Conservation (phyloP, 306 rosid species). For the Cicer arietinum region DNA sequence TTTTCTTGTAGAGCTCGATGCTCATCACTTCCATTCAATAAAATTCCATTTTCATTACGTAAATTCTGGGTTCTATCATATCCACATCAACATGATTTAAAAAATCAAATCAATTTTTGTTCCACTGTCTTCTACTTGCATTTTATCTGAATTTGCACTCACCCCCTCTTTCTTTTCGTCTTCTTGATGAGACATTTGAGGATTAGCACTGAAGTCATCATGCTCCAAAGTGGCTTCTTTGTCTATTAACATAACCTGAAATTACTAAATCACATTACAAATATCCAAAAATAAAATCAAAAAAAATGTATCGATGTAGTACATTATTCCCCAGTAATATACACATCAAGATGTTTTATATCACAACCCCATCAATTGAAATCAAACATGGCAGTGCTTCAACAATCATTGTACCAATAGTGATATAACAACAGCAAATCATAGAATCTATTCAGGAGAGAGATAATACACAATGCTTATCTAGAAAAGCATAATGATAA, state of each 20-base stretch:
- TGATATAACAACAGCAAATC: background rate
- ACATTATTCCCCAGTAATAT: slow-evolving; percentile 26
- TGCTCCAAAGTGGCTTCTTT: slow-evolving; percentile 63
- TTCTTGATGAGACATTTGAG: slow-evolving; percentile 52
- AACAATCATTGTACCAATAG: slow-evolving; percentile 19
- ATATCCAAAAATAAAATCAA: slow-evolving; percentile 25
- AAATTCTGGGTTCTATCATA: background rate
- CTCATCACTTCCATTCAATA: too few relatives aligned
- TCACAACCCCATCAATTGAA: slow-evolving; percentile 2
- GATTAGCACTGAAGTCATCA: slow-evolving; percentile 55
- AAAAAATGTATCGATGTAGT: slow-evolving; percentile 19
- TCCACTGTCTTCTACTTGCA: slow-evolving; percentile 50
- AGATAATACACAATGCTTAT: slow-evolving; percentile 1
- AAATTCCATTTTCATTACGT: too few relatives aligned
- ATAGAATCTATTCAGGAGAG: slow-evolving; percentile 18
- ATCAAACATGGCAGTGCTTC: slow-evolving; percentile 7
- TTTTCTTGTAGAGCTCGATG: too few relatives aligned
- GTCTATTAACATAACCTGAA: slow-evolving; percentile 76
- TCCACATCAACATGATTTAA: slow-evolving; percentile 33
- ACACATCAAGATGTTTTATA: slow-evolving; percentile 18
- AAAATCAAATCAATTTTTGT: slow-evolving; percentile 49
- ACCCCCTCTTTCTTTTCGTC: slow-evolving; percentile 62
- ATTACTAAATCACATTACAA: slow-evolving; percentile 37
- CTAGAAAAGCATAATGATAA: slow-evolving; percentile 6
- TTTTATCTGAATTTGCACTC: slow-evolving; percentile 45